Evolutionary conservation across 208 protist genomes (phyloP), one percentile per base, ranked within the genome.

Genomic region (Leishmania mexicana): DNA sequence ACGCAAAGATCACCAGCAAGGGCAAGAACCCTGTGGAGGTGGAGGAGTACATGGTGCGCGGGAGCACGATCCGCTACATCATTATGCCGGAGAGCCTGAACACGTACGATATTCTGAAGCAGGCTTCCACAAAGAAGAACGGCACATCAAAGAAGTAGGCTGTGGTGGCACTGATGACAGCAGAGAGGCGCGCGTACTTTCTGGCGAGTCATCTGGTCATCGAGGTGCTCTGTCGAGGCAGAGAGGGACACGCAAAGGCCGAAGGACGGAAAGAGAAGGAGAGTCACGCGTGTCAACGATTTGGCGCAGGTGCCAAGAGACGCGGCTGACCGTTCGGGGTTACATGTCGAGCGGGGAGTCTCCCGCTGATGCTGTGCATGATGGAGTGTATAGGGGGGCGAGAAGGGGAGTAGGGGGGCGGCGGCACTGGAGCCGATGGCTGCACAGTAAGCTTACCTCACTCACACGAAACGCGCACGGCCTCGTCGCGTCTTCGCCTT

Each of bases 1-100:
- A 94, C 67, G 99, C 99, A 28, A 99, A 99, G 91, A 94, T 99
- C 73, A 99, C 96, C n/a, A 78, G 98, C 47, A 99, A 99, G 84
- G 94, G 93, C 21, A 96, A 96, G 84, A 99, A 99, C 76, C 97
- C 99, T 6, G 89, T 99, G 28, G 90, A 94, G 79, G 87, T 99
- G 60, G 99, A 99, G 71, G 94, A 96, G 54, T 96, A 99, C 76
- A 98, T 94, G 85, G 97, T 99, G 67, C 94, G 99, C 31, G 99
- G 99, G 35, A 99, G 96, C 88, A 99, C 97, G 75, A 99, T 99
- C 58, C 95, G 99, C 51, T 99, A 99, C 83, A 96, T 98, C 58
- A 99, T 99, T 81, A 92, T 99, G 71, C 99, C 99, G 11, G 99
- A 99, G 81, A 88, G 88, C 19, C 91, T 95, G 42, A 88, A 99